Base-by-base conservation (phyloP, 164 flowering plant species). In the Magnolia changhungtana region DNA sequence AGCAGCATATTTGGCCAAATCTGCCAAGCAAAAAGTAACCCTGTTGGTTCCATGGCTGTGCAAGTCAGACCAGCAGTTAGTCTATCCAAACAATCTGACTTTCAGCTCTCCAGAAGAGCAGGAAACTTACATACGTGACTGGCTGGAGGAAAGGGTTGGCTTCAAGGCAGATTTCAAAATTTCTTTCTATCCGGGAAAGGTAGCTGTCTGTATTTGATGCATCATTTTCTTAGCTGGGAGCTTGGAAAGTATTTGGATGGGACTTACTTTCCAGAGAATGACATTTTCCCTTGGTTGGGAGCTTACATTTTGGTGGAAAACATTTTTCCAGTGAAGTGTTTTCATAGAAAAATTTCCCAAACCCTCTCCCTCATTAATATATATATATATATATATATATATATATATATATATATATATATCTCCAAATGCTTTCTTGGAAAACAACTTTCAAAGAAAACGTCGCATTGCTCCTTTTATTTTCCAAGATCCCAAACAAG, bases 121-220 rank as follows among this genome's bases (percentile, higher is more conserved):
- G 79, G 99, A 94, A 83, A 76, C 72, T 78, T 96, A 94, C 72
- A 94, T 96, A 72, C 91, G 93, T 19, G 85, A 83, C 70, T 96
- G 99, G 99, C 89, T 96, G 61, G 97, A 94, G 85, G 97, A 94
- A 85, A 91, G 97, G 82, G 82, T 88, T 73, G 97, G 98, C 76
- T 96, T 96, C 78, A 92, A 90, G 83, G 85, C 98, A 67, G 92
- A 94, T 78, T 94, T 96, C 76, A 90, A 88, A 67, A 96, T 96
- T 24, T 87, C 98, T 7, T 96, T 96, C 77, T 96, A 94, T 79
- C 99, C 99, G 0, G 99, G 99, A 83, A 96, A 94, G 97, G 99
- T 96, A 86, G 11, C 29, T 77, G 9, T 72, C 61, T 55, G 18
- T 55, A 11, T 55, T 29, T 68, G 61, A 21, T 73, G 7, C 19